Conservation (phyloP, 2,329 filamentous ascomycete genomes). For the Curvularia verruculosa region DNA sequence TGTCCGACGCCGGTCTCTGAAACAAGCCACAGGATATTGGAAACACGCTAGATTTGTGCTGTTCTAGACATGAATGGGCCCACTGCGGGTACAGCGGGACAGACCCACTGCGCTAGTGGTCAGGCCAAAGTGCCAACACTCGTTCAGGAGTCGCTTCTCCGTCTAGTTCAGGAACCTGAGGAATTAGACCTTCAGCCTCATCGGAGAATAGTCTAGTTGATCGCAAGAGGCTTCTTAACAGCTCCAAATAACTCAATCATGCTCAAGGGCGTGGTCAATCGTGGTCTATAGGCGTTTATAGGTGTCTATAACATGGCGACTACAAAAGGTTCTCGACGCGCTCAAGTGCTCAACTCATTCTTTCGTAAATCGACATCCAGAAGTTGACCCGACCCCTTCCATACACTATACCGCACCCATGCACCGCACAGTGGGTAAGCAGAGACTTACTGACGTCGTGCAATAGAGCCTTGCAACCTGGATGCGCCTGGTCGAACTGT, state of each 20-base stretch:
- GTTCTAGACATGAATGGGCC: background rate
- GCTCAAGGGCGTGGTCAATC: background rate
- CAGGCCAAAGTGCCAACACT: background rate
- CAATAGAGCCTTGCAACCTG: background rate
- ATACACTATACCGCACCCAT: background rate
- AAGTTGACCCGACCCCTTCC: background rate
- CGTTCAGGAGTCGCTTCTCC: background rate
- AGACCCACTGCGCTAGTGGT: background rate
- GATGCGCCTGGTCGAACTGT: background rate
- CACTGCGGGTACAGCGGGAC: background rate
- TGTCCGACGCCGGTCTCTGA: background rate
- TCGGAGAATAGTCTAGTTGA: background rate
- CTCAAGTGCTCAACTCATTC: background rate
- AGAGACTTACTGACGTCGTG: background rate
- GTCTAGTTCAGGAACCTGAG: background rate
- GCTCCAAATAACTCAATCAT: background rate
- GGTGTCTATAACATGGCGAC: background rate
- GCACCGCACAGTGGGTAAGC: background rate
- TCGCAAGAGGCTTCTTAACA: background rate
- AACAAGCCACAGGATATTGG: slow-evolving; percentile 3
- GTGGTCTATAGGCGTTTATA: fast-evolving
- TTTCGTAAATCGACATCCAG: too few relatives aligned
- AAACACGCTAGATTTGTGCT: slow-evolving; percentile 2
- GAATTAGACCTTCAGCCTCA: background rate
- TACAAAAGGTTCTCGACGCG: background rate